phyloP scores from a whole-genome alignment of 495 filamentous ascomycete genomes.

The Cercophora sp. region DNA sequence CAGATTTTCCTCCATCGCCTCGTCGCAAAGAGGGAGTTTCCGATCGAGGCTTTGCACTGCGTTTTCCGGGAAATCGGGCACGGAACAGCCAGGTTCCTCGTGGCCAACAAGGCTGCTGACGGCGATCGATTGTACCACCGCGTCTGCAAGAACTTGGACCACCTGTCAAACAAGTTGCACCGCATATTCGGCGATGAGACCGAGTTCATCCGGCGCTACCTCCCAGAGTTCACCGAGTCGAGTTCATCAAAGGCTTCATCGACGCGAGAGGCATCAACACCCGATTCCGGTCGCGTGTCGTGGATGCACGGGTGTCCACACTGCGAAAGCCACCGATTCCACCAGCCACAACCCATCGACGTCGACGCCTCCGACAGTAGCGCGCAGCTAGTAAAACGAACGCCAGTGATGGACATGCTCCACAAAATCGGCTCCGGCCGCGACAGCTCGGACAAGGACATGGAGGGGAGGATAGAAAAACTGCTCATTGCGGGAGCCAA shows the following conservation, averaged over 20 bases:
- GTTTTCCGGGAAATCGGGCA: slow-evolving; percentile 30
- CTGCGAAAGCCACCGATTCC: slow-evolving; percentile 10
- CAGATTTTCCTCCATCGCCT: slow-evolving; percentile 29
- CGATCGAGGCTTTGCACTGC: slow-evolving; percentile 27
- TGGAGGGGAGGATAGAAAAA: slow-evolving; percentile 20
- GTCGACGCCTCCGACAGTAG: slow-evolving; percentile 19
- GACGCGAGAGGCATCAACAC: slow-evolving; percentile 22
- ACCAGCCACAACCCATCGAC: not conserved
- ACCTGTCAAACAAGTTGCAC: slow-evolving; percentile 26
- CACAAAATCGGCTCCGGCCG: slow-evolving; percentile 23
- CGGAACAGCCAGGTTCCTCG: slow-evolving; percentile 29
- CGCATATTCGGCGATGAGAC: slow-evolving; percentile 32
- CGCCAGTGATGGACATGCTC: slow-evolving; percentile 28
- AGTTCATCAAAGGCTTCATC: slow-evolving; percentile 19
- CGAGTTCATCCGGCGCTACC: slow-evolving; percentile 32
- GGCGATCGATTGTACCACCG: slow-evolving; percentile 30
- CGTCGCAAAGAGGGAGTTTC: slow-evolving; percentile 26
- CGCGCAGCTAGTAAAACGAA: slow-evolving; percentile 22
- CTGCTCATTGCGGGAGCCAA: slow-evolving; percentile 20
- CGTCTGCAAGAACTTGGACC: slow-evolving; percentile 26
- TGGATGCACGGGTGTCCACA: slow-evolving; percentile 12
- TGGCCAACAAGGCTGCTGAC: slow-evolving; percentile 25
- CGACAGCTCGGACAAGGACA: slow-evolving; percentile 20
- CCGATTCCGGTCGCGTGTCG: slow-evolving; percentile 21
- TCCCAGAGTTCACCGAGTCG: slow-evolving; percentile 29